Evolutionary conservation across 306 rosid species (phyloP), one percentile per base, ranked within the genome.

Genomic region (Pyrus communis): DNA sequence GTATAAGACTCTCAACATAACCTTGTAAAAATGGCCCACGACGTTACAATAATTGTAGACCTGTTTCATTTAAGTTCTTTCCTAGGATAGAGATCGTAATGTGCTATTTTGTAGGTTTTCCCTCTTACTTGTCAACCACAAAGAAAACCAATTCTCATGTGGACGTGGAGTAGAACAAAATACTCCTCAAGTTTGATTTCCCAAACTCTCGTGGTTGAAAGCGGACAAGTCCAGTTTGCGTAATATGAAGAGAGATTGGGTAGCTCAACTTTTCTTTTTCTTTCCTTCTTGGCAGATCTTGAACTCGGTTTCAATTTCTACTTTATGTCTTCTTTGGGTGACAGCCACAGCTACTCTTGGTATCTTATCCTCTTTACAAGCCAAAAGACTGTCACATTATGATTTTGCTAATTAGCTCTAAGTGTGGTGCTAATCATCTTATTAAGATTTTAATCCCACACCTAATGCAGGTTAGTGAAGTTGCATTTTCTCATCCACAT

Each of bases 381-480:
- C 68, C 52, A 70, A 40, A 45, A 59, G 82, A 10, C 19, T 33
- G 58, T 49, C 23, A 30, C 35, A 17, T 18, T 25, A 13, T 28
- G 45, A 33, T 21, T 71, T 54, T 38, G 68, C 19, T 11, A 38
- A 10, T 46, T 55, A n/a, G 55, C 75, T 55, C 67, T 80, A 65
- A 75, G 75, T 77, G 78, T 71, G 71, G 85, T 84, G 82, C 83
- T 45, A 77, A 77, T 78, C 91, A 84, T 79, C 83, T 59, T 70
- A 62, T 40, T 71, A 69, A 59, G 81, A 74, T 69, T 73, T 72
- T n/a, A 27, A 73, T 68, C 69, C 31, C 70, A 21, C 21, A 31
- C 74, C 66, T n/a, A 38, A 74, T 14, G 28, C 19, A 23, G 59
- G 66, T 35, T n/a, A 67, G 63, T 35, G 8, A 54, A 43, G 54